Conservation (phyloP, 257 asterid genomes). For the Striga asiatica region DNA sequence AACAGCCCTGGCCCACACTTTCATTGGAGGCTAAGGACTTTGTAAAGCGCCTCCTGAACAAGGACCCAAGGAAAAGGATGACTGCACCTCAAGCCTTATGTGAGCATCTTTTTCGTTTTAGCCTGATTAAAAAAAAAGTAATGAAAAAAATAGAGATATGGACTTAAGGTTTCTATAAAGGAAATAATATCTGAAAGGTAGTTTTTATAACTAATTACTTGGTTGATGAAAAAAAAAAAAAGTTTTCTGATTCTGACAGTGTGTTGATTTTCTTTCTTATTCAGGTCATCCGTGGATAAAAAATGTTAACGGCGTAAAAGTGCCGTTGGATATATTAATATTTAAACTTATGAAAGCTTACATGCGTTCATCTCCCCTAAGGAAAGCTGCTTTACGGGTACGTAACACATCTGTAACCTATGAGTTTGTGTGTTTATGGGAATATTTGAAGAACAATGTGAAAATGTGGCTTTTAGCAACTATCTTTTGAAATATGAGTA, state of each 20-base stretch:
- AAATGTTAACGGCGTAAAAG: constrained; percentile 35
- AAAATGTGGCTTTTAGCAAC: no score
- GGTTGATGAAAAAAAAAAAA: neutral
- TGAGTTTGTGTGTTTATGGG: neutral
- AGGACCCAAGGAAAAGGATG: constrained; percentile 87
- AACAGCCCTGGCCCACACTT: constrained; percentile 74
- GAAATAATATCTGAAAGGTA: neutral
- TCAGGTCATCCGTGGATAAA: constrained; percentile 93
- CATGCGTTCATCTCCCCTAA: constrained; percentile 78
- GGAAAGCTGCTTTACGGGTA: constrained; percentile 86
- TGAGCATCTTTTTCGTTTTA: constrained; percentile 34
- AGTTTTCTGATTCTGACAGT: neutral
- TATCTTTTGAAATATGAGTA: no score
- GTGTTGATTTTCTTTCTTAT: neutral
- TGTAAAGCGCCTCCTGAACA: constrained; percentile 55
- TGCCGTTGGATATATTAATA: constrained; percentile 59
- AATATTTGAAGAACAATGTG: neutral
- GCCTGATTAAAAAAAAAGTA: neutral
- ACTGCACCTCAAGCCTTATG: constrained; percentile 86
- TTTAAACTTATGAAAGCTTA: constrained; percentile 75
- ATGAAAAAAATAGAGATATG: no score
- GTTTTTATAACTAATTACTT: neutral
- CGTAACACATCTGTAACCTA: neutral
- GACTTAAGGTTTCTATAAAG: no score
- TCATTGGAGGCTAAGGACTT: constrained; percentile 73